Base-by-base conservation (phyloP, 768 basidiomycete species). In the Baorangia bicolor region DNA sequence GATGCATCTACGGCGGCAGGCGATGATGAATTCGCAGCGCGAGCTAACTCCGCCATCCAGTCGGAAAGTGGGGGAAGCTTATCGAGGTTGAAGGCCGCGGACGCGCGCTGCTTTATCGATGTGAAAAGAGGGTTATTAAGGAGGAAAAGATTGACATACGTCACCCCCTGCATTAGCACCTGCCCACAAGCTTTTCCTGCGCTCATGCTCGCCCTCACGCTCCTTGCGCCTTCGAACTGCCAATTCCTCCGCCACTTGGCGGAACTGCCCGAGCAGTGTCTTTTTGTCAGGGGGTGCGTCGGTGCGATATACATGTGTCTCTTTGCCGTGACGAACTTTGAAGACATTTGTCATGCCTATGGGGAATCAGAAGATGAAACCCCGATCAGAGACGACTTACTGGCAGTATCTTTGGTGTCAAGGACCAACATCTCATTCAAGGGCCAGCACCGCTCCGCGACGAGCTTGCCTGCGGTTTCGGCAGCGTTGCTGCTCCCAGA, bases 361-460 rank as follows among this genome's bases (percentile, higher is more conserved):
- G 49, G 37, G 48, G 33, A 27, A 43, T 60, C 40, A 62, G 35
- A 56, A 39, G 42, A 43, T 8, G 39, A 46, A 49, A 41, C 1
- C 13, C 8, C 5, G 6, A 48, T 23, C 18, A 52, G 33, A 43
- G n/a, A 14, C n/a, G 16, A 61, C 87, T 60, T 54, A 95, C 95
- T 88, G 6, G 92, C 81, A 4, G 93, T 88, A 72, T 98, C 97
- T 71, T 98, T 98, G 33, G 96, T 92, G 70, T 99, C 97, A 20
- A 96, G 80, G 0, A 98, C 94, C 35, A 96, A 74, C 81, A 98
- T 92, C 70, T 99, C 97, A 61, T 85, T 90, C 67, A 98, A 75
- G 9, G 88, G 83, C 92, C 94, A 99, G 69, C 93, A 98, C 60
- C 84, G 78, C 65, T 98, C 96, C 0, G 96, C 97, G 2, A 96